Percentiles rank a stretch among this genome's conserved stretches.
phyloP scores from a whole-genome alignment of 306 rosid genomes.

The Dalbergia cochinchinensis region DNA sequence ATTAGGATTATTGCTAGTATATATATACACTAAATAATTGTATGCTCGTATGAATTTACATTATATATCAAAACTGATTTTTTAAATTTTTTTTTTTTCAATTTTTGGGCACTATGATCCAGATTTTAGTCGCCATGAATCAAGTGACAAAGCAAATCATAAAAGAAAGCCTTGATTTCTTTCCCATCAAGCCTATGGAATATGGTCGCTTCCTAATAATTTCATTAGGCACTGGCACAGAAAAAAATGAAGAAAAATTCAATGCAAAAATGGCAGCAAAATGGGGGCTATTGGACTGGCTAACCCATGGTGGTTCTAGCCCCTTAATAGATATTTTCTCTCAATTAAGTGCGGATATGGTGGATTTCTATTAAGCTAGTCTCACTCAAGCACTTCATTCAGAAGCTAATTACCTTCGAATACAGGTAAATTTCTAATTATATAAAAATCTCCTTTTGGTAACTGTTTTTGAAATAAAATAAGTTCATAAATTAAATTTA shows the following conservation, averaged over 20 bases:
- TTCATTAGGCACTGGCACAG: constrained; percentile 56
- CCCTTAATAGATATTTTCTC: constrained; percentile 52
- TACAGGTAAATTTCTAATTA: constrained; percentile 44
- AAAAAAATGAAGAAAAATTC: constrained; percentile 44
- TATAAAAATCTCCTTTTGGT: too few species aligned
- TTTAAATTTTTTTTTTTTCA: not conserved
- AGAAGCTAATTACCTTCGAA: constrained; percentile 48
- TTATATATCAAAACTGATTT: too few species aligned
- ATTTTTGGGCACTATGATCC: not conserved
- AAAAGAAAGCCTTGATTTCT: constrained; percentile 38
- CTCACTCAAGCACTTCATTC: constrained; percentile 45
- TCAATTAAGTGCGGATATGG: constrained; percentile 53
- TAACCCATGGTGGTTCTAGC: constrained; percentile 38
- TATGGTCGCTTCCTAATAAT: constrained; percentile 46
- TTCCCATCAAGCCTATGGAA: constrained; percentile 50
- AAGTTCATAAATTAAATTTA: too few species aligned
- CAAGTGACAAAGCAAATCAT: constrained; percentile 47
- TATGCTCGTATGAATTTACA: too few species aligned
- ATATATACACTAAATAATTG: too few species aligned
- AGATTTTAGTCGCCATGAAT: constrained; percentile 54
- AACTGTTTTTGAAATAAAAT: too few species aligned
- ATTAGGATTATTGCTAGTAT: too few species aligned
- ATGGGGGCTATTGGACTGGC: constrained; percentile 54
- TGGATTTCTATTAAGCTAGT: constrained; percentile 50
- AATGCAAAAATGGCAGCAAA: constrained; percentile 42